Conservation (phyloP, 345 rosid species). For the Salix koriyanagi region DNA sequence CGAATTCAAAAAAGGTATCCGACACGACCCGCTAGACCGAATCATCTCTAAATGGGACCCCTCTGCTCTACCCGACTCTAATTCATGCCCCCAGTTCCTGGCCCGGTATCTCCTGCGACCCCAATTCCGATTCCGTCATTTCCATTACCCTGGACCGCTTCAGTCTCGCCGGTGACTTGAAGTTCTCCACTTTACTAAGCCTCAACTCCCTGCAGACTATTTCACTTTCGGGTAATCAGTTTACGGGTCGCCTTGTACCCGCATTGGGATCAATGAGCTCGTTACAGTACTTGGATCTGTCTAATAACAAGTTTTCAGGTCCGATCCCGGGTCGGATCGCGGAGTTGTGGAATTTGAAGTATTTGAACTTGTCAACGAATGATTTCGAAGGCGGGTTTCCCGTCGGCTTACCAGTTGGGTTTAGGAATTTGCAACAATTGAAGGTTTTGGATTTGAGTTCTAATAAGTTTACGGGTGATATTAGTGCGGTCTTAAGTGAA, state of each 20-base stretch:
- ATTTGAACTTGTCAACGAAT: conserved; percentile 66
- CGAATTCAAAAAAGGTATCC: conserved; percentile 88
- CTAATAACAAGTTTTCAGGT: conserved; percentile 63
- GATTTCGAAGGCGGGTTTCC: conserved; percentile 73
- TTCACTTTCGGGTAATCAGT: conserved; percentile 64
- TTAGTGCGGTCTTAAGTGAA: conserved; percentile 47
- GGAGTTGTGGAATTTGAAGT: conserved; percentile 60
- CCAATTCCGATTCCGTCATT: conserved; percentile 38
- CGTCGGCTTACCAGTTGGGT: conserved; percentile 18
- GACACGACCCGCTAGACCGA: conserved; percentile 37
- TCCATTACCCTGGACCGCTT: conserved; percentile 52
- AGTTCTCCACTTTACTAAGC: conserved; percentile 54
- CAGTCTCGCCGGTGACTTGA: conserved; percentile 71
- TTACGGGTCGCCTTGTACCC: conserved; percentile 87
- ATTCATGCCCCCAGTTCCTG: conserved; percentile 49
- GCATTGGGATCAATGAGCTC: conserved; percentile 57
- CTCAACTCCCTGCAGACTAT: conserved; percentile 59
- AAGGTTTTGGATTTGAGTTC: conserved; percentile 62
- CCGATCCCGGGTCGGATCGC: conserved; percentile 84
- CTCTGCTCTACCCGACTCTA: conserved; percentile 28
- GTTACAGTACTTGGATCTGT: conserved; percentile 79
- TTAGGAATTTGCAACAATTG: conserved; percentile 74
- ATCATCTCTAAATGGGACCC: conserved; percentile 43
- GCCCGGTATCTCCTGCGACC: conserved; percentile 73
- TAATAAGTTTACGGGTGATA: conserved; percentile 56